Base-by-base conservation (phyloP, 495 filamentous ascomycete genomes). In the Durotheca rogersii region DNA sequence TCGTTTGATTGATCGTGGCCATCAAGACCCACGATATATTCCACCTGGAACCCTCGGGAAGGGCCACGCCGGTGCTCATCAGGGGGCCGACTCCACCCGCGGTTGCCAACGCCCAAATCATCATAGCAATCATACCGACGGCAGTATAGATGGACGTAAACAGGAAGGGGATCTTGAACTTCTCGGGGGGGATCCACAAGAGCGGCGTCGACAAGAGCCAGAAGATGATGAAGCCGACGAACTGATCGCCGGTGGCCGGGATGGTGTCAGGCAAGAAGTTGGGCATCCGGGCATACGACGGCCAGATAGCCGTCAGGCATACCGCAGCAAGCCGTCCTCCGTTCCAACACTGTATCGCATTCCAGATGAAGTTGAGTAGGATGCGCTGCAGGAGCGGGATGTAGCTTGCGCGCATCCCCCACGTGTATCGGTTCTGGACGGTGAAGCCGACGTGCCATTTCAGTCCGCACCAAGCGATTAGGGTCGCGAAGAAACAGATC, bases 171-270 rank as follows among this genome's bases (percentile, higher is more conserved):
- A 69, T 30, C 30, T 66, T 67, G 39, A 71, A 68, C 41, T 70
- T 71, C 62, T 76, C 72, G 3, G 72, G 72, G 0, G 49, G 65
- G n/a, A 74, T 62, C 40, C 62, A 67, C 2, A 74, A 42, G 39
- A 72, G 63, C 1, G 72, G 66, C 25, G 58, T 64, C 0, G 65
- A 66, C n/a, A 70, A 48, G 12, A 60, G 56, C 65, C 67, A 67
- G 30, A 71, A 70, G 25, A 73, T 56, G 33, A 71, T 64, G 50
- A 73, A 71, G 27, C 67, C 66, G 34, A 73, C 60, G 19, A 73
- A 70, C 44, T 73, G 65, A 32, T 72, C 66, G 2, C 68, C 70
- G 20, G 70, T 69, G 9, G 69, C 60, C 9, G 68, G 68, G 18
- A 70, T 53, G 25, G 63, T 68, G 11, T 58, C 48, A 5, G 68